A percentile compares a stretch with the other conserved stretches of the same genome.
Evolutionary conservation across 2,329 filamentous ascomycete genomes (phyloP).

Genomic region (Calycina marina): DNA sequence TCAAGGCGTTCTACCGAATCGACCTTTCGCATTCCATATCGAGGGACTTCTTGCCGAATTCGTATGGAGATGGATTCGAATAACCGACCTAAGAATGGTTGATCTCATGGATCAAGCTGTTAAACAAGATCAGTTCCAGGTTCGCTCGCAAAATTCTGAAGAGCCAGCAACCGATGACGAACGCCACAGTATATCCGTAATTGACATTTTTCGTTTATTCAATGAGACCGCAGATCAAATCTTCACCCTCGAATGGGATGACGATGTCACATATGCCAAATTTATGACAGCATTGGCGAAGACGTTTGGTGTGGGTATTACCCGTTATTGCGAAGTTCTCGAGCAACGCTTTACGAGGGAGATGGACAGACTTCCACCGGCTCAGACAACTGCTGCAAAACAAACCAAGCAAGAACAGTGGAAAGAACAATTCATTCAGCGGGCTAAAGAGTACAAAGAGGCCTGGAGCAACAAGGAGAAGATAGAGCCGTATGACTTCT

Average conservation of each 20-base stretch:
- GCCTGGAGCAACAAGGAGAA: conserved; percentile 86
- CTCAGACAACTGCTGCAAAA: conserved; percentile 64
- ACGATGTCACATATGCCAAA: conserved; percentile 83
- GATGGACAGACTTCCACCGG: conserved; percentile 82
- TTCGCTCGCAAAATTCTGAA: conserved; percentile 49
- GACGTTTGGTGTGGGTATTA: conserved; percentile 67
- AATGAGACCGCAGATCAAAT: conserved; percentile 84
- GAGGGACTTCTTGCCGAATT: conserved; percentile 79
- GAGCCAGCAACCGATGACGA: conserved; percentile 60
- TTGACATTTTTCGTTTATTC: conserved; percentile 89
- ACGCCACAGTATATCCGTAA: conserved; percentile 81
- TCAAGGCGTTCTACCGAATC: conserved; percentile 53
- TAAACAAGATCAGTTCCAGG: conserved; percentile 75
- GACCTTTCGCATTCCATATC: conserved; percentile 73
- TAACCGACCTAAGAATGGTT: conserved; percentile 64
- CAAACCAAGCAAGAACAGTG: conserved; percentile 85
- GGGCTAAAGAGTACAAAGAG: conserved; percentile 91
- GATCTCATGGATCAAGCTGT: conserved; percentile 82
- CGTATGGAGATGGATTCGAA: conserved; percentile 87
- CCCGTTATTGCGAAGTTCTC: conserved; percentile 80
- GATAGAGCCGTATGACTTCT: conserved; percentile 93
- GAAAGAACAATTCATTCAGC: conserved; percentile 86
- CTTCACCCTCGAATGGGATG: conserved; percentile 76
- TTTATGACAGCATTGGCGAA: conserved; percentile 94
- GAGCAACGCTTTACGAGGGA: conserved; percentile 77